A percentile compares a stretch with the other conserved stretches of the same genome.
phyloP scores from a whole-genome alignment of 202 grass and related monocot species.

The Hordeum pubiflorum region DNA sequence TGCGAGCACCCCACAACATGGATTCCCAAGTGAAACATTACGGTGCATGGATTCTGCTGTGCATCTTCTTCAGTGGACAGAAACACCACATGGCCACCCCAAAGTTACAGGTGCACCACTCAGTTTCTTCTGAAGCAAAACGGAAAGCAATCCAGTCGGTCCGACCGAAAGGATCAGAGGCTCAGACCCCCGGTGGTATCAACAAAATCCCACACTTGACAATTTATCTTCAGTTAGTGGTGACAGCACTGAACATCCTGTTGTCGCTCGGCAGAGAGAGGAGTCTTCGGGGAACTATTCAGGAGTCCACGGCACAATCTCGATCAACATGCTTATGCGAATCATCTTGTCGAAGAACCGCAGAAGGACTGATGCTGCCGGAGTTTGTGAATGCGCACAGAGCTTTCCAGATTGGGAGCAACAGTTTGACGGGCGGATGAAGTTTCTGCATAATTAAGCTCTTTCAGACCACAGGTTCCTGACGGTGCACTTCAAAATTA shows the following conservation, averaged over 20 bases:
- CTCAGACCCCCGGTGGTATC: not conserved
- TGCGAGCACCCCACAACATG: not conserved
- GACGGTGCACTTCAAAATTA: not conserved
- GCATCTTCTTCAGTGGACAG: not conserved
- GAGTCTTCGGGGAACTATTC: conserved; percentile 19
- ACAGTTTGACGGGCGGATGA: conserved; percentile 45
- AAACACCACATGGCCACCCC: not conserved
- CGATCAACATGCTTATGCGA: not conserved
- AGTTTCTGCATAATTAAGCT: conserved; percentile 44
- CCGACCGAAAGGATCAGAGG: not conserved
- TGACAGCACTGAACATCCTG: not conserved
- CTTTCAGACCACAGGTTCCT: not conserved
- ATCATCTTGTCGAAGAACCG: not conserved
- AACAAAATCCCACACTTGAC: not conserved
- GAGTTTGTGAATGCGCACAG: conserved; percentile 37
- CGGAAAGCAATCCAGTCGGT: not conserved
- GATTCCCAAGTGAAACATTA: not conserved
- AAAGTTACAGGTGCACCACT: not conserved
- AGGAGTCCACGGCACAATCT: not conserved
- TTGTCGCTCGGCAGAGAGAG: not conserved
- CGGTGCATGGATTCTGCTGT: not conserved
- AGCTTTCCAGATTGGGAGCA: conserved; percentile 64
- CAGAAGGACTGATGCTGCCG: not conserved
- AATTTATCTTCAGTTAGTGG: not conserved
- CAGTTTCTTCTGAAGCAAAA: not conserved